These are phyloP conservation scores for Dalbergia oliveri DNA, from an alignment of 306 rosid species.

Conservation along the genomic window DNA sequence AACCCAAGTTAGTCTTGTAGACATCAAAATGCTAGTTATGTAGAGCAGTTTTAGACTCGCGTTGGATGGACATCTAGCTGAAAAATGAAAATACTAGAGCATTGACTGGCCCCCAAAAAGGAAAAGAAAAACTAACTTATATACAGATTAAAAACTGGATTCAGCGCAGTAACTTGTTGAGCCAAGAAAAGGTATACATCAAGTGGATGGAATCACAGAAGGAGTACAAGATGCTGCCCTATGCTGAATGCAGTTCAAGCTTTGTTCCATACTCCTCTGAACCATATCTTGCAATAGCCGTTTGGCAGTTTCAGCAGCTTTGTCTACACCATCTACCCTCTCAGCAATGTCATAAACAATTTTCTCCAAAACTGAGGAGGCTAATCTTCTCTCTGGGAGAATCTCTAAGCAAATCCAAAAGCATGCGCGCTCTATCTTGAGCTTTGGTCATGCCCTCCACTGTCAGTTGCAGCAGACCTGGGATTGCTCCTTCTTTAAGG, in stretches of 20 bases:
- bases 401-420: conserved; percentile 85
- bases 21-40: conserved; percentile 45
- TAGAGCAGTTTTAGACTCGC: conserved; percentile 38
- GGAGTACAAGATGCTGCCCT: conserved; percentile 67
- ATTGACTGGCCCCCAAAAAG: conserved; percentile 41
- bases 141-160: conserved; percentile 55
- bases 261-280: conserved; percentile 77
- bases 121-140: conserved; percentile 40
- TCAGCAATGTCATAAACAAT: conserved; percentile 81
- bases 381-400: conserved; percentile 69
- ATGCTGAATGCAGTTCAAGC: conserved; percentile 65
- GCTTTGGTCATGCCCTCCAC: conserved; percentile 85
- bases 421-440: conserved; percentile 72
- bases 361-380: conserved; percentile 74
- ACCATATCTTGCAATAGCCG: conserved; percentile 80
- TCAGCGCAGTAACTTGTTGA: conserved; percentile 46
- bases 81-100: neutral
- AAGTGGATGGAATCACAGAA: conserved; percentile 56
- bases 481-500: conserved; percentile 90
- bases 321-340: conserved; percentile 77
- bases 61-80: conserved; percentile 40
- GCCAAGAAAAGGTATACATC: conserved; percentile 35
- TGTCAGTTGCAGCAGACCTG: conserved; percentile 82
- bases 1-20: conserved; percentile 56
- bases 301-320: conserved; percentile 86